Conservation (phyloP, 78 protist genomes). For the Isochrysis galbana region DNA sequence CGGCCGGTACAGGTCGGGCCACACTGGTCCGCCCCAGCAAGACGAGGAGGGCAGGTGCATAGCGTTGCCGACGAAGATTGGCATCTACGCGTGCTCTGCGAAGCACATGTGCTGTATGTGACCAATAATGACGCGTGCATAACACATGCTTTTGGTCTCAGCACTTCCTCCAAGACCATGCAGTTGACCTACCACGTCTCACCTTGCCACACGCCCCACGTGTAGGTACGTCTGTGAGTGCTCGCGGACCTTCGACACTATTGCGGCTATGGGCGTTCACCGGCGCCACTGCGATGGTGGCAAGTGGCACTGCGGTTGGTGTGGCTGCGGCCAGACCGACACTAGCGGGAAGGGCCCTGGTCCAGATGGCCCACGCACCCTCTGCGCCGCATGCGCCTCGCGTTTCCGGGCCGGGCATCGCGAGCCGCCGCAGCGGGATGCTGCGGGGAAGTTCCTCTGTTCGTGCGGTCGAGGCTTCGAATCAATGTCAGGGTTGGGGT, state of each 20-base stretch:
- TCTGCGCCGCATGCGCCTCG: slow-evolving; percentile 20
- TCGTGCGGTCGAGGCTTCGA: background rate
- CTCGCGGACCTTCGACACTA: background rate
- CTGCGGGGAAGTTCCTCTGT: background rate
- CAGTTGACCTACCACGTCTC: too few relatives aligned
- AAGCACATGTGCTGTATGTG: too few relatives aligned
- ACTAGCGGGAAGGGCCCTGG: background rate
- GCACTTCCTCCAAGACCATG: too few relatives aligned
- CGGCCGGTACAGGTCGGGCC: background rate
- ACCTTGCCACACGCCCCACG: too few relatives aligned
- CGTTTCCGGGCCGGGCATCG: slow-evolving; percentile 30
- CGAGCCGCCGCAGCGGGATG: slow-evolving; percentile 8
- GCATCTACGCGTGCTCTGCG: too few relatives aligned
- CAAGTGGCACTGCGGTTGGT: slow-evolving; percentile 30
- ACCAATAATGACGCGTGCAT: too few relatives aligned
- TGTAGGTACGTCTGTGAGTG: slow-evolving; percentile 20
- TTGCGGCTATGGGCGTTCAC: slow-evolving; percentile 22
- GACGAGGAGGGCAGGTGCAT: slow-evolving; percentile 9
- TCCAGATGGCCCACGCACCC: background rate
- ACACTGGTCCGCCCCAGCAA: background rate
- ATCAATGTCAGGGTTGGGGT: background rate
- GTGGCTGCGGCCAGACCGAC: background rate
- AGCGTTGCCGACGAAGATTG: too few relatives aligned
- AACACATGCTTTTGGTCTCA: too few relatives aligned
- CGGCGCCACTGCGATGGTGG: slow-evolving; percentile 27